Evolutionary conservation across 768 basidiomycete species (phyloP).

Genomic region (Pulveroboletus frians): DNA sequence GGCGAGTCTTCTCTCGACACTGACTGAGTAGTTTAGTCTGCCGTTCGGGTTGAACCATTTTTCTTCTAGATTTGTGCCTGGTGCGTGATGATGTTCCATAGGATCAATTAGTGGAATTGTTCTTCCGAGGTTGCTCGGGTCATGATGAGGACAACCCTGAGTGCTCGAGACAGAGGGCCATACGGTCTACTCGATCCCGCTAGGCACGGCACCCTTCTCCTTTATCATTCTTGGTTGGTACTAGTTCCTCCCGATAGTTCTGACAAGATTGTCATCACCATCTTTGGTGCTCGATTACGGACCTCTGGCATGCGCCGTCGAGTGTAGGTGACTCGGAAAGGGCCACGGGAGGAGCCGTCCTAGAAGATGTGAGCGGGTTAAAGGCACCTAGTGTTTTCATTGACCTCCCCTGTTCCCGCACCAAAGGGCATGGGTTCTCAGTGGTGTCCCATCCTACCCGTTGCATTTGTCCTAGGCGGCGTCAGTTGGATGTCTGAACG

Average conservation of each 20-base stretch:
- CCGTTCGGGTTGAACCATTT: background rate
- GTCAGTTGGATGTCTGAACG: background rate
- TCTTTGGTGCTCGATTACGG: background rate
- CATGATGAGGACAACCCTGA: background rate
- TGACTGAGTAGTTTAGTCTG: background rate
- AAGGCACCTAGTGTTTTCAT: background rate
- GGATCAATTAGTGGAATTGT: too few species aligned
- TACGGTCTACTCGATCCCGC: background rate
- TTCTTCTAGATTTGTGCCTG: background rate
- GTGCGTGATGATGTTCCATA: background rate
- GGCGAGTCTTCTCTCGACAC: background rate
- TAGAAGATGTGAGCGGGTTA: background rate
- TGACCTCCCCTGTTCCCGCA: background rate
- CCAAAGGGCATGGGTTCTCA: background rate
- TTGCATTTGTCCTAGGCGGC: too few species aligned
- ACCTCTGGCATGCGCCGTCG: background rate
- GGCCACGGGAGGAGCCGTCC: background rate
- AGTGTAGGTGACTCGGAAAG: background rate
- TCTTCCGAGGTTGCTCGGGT: background rate
- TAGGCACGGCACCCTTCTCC: background rate
- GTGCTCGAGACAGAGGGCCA: background rate
- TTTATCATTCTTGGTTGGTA: background rate
- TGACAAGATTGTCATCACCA: background rate
- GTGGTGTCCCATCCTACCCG: background rate
- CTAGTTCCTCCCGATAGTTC: background rate